These are phyloP conservation scores for Eucalyptus erythrocorys DNA, from an alignment of 345 rosid species.

Conservation along the genomic window DNA sequence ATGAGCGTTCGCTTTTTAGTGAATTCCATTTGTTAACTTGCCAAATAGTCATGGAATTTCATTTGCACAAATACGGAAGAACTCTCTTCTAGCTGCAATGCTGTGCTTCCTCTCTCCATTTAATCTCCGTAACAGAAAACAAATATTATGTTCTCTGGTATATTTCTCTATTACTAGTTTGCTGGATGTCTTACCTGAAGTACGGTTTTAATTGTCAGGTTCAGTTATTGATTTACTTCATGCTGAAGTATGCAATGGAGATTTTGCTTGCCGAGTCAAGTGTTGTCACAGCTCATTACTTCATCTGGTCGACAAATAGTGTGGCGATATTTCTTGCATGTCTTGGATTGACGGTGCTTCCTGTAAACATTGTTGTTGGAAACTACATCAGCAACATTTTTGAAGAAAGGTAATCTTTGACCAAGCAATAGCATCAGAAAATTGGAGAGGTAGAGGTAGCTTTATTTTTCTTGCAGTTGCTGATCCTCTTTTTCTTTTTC, in stretches of 20 bases:
- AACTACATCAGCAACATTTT: constrained; percentile 97
- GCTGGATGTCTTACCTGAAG: background rate
- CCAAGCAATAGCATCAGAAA: background rate
- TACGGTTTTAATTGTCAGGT: constrained; percentile 29
- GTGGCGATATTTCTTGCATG: constrained; percentile 89
- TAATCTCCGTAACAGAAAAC: background rate
- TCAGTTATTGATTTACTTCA: constrained; percentile 92
- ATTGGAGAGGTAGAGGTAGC: background rate
- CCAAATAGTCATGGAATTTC: background rate
- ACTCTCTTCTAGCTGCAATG: background rate
- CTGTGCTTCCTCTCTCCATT: background rate
- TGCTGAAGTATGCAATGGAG: constrained; percentile 95
- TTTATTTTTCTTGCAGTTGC: background rate
- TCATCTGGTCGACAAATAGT: constrained; percentile 61
- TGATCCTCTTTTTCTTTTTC: background rate
- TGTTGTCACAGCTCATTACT: constrained; percentile 81
- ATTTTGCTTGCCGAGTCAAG: constrained; percentile 91
- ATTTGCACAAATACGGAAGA: background rate
- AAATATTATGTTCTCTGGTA: background rate
- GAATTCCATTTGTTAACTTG: background rate
- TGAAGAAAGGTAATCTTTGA: constrained; percentile 68
- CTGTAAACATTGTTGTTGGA: constrained; percentile 79
- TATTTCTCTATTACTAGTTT: background rate
- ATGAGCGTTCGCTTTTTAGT: background rate
- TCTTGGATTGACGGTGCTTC: constrained; percentile 91